Base-by-base conservation (phyloP, 1,284 basidiomycete genomes). In the Pseudozyma flocculosa region DNA sequence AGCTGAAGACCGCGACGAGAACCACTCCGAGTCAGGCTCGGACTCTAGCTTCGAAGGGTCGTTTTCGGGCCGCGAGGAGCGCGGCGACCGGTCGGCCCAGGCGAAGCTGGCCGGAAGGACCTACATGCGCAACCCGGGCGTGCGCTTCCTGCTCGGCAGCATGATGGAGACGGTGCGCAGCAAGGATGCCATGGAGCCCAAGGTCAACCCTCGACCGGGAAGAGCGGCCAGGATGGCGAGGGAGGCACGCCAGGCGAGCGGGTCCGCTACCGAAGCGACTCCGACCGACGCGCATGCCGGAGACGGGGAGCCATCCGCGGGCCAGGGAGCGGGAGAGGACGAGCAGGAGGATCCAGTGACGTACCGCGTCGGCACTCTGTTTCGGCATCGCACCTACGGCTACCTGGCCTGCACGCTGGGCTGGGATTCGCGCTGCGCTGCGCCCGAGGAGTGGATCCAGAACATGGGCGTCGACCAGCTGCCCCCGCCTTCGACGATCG, bases 381-480 rank as follows among this genome's bases (percentile, higher is more conserved):
- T 71, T 40, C 47, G 50, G 10, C 68, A 71, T 37, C 54, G 67
- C 5, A 62, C 50, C n/a, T 70, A 60, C 21, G 52, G 59, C n/a
- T 70, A 70, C 29, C 44, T 37, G 0, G 68, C 62, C 19, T 45
- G 43, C 18, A 57, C 65, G 18, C 44, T 62, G 1, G 52, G 56
- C 8, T 70, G 68, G 68, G 59, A 63, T n/a, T 43, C 53, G 4
- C 36, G 51, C 32, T 70, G 68, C 34, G 45, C 48, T 11, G 62
- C 61, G 1, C 48, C 61, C 3, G 59, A 69, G 19, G 50, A 64
- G 23, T 70, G 68, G 68, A 68, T 68, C 38, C 34, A 48, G 37
- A 52, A 53, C 38, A 71, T 71, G 68, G 66, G 63, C 23, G 64
- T 70, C 1, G 61, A 67, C 38, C 45, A 45, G n/a, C 48, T 70